Conservation (phyloP, 768 basidiomycete genomes). For the Mycena leptocephala region DNA sequence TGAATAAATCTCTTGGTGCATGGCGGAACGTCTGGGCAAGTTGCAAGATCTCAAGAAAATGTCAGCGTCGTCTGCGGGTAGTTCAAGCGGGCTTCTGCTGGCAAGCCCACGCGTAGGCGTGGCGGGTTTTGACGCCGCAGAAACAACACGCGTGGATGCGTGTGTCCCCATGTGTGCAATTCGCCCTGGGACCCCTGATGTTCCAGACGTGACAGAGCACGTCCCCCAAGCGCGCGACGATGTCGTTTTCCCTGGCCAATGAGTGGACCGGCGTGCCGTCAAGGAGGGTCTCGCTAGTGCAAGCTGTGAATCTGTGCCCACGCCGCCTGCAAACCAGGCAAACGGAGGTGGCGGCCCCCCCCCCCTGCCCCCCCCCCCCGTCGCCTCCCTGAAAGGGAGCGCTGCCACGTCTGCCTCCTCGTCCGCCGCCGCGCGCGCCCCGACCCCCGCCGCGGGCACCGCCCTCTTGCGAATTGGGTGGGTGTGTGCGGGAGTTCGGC, state of each 20-base stretch:
- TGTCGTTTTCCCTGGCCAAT: not conserved
- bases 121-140: not conserved
- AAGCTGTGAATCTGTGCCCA: not conserved
- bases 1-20: not conserved
- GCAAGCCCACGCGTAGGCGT: not conserved
- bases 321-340: not conserved
- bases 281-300: not conserved
- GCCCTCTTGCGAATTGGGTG: too few relatives aligned
- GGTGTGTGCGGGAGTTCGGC: too few relatives aligned
- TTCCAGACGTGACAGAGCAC: not conserved
- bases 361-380: not conserved
- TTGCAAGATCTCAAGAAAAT: constrained; percentile 1
- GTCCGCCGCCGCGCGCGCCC: too few relatives aligned
- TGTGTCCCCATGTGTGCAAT: not conserved
- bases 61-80: not conserved
- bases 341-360: not conserved
- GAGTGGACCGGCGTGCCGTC: not conserved
- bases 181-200: not conserved
- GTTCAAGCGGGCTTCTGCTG: not conserved
- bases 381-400: not conserved
- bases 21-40: too few relatives aligned
- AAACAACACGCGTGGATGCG: not conserved
- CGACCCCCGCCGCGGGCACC: too few relatives aligned
- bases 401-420: too few relatives aligned
- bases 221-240: not conserved